A percentile compares a stretch with the other conserved stretches of the same genome.
Evolutionary conservation across 176 grass and related monocot species (phyloP).

Genomic region (Hordeum marinum): DNA sequence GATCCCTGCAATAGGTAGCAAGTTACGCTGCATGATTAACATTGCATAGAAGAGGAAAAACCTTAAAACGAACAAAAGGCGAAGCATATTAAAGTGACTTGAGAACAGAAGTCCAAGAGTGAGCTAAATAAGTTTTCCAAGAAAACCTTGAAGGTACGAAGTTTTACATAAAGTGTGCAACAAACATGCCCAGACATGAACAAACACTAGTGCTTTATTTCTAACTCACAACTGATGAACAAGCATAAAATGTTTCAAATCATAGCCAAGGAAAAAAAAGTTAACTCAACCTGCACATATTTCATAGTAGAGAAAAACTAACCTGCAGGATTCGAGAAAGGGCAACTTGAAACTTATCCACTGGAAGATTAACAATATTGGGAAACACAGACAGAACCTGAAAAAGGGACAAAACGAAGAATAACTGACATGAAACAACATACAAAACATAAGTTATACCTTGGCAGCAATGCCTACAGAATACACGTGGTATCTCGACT

Average conservation of each 20-base stretch:
- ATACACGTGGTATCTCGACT: conserved; percentile 9
- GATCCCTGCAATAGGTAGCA: conserved; percentile 47
- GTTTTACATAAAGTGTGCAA: conserved; percentile 7
- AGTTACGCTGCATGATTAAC: conserved; percentile 7
- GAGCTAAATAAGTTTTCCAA: background rate
- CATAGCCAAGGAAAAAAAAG: conserved; percentile 10
- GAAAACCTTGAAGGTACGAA: conserved; percentile 3
- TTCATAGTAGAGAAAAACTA: conserved; percentile 29
- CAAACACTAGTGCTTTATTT: conserved; percentile 7
- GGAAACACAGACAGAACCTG: conserved; percentile 78
- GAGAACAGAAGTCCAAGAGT: background rate
- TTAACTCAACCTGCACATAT: background rate
- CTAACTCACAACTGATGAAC: background rate
- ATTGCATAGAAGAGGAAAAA: background rate
- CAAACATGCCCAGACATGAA: background rate
- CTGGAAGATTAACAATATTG: conserved; percentile 67
- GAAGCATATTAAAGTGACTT: background rate
- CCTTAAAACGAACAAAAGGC: conserved; percentile 3
- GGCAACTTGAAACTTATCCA: conserved; percentile 79
- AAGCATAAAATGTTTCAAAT: conserved; percentile 19
- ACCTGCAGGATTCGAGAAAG: conserved; percentile 81
- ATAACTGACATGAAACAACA: conserved; percentile 24
- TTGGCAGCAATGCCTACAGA: background rate
- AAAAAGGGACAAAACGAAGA: conserved; percentile 21
- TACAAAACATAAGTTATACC: conserved; percentile 12